These are phyloP conservation scores for Knoxdaviesia proteae DNA, from an alignment of 2,329 filamentous ascomycete species.

Conservation along the genomic window DNA sequence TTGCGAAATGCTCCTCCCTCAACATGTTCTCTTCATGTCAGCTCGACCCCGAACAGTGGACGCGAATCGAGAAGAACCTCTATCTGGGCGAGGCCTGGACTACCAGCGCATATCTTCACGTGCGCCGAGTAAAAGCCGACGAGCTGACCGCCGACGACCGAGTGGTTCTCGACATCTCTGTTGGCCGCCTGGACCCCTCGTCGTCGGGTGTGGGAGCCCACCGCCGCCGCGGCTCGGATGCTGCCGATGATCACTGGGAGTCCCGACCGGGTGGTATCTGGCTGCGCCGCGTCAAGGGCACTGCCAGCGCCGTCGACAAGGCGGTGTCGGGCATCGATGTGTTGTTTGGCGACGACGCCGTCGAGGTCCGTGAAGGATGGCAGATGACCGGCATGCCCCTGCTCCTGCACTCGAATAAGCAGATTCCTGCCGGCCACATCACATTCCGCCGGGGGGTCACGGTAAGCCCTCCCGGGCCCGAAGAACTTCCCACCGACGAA, in stretches of 20 bases:
- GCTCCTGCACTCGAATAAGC: conserved; percentile 41
- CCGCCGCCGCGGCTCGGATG: conserved; percentile 25
- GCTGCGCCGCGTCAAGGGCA: conserved; percentile 55
- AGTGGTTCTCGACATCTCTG: conserved; percentile 59
- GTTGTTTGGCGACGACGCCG: conserved; percentile 75
- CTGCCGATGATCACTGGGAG: conserved; percentile 53
- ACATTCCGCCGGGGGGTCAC: conserved; percentile 52
- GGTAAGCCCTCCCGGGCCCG: conserved; percentile 13
- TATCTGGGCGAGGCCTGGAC: conserved; percentile 58
- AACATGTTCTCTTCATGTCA: conserved; percentile 59
- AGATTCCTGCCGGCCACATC: conserved; percentile 49
- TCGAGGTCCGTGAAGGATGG: conserved; percentile 78
- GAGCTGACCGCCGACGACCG: conserved; percentile 55
- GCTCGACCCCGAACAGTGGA: conserved; percentile 52
- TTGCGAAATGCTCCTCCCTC: conserved; percentile 53
- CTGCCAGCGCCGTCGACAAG: conserved; percentile 51
- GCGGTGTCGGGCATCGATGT: conserved; percentile 69
- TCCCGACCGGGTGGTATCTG: conserved; percentile 56
- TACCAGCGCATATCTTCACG: conserved; percentile 58
- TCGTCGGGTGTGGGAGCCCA: conserved; percentile 11
- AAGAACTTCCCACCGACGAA: conserved; percentile 14
- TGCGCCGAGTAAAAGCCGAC: conserved; percentile 70
- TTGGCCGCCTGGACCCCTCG: conserved; percentile 51
- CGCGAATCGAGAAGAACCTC: conserved; percentile 74
- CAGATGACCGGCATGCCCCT: conserved; percentile 54